Conservation (phyloP, 257 asterid species). For the Solanum infundibuliforme region DNA sequence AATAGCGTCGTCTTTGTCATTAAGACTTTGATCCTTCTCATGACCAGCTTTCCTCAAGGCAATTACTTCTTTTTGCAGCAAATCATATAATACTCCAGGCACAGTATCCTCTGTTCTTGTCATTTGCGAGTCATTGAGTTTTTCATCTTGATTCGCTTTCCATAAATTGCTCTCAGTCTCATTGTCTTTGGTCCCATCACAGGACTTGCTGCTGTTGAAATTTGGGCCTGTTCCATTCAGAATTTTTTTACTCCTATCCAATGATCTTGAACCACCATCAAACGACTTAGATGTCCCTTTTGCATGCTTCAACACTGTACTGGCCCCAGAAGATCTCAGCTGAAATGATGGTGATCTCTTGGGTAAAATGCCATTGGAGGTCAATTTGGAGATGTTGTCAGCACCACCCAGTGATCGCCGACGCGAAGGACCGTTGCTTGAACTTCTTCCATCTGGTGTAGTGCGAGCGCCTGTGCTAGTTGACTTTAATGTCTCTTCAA, state of each 20-base stretch:
- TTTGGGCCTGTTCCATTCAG: conserved; percentile 80
- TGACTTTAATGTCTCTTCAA: conserved; percentile 85
- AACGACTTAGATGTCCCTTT: conserved; percentile 97
- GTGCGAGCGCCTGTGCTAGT: conserved; percentile 46
- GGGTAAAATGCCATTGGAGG: conserved; percentile 78
- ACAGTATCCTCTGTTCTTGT: conserved; percentile 69
- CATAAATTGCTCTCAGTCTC: conserved; percentile 46
- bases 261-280: conserved; percentile 91
- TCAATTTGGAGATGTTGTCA: conserved; percentile 67
- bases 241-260: conserved; percentile 72
- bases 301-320: conserved; percentile 86
- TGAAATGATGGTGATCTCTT: conserved; percentile 91
- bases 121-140: conserved; percentile 39
- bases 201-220: conserved; percentile 84
- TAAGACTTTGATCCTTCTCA: conserved; percentile 96
- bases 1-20: conserved; percentile 95
- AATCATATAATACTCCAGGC: conserved; percentile 70
- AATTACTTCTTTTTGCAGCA: conserved; percentile 85
- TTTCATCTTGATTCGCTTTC: conserved; percentile 63
- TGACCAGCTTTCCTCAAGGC: conserved; percentile 79
- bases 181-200: conserved; percentile 73
- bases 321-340: conserved; percentile 78
- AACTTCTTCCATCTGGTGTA: conserved; percentile 58
- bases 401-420: conserved; percentile 95
- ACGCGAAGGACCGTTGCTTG: conserved; percentile 70